Percentiles rank a stretch among this genome's conserved stretches.
phyloP scores from a whole-genome alignment of 345 rosid genomes.

The Citrus glauca region DNA sequence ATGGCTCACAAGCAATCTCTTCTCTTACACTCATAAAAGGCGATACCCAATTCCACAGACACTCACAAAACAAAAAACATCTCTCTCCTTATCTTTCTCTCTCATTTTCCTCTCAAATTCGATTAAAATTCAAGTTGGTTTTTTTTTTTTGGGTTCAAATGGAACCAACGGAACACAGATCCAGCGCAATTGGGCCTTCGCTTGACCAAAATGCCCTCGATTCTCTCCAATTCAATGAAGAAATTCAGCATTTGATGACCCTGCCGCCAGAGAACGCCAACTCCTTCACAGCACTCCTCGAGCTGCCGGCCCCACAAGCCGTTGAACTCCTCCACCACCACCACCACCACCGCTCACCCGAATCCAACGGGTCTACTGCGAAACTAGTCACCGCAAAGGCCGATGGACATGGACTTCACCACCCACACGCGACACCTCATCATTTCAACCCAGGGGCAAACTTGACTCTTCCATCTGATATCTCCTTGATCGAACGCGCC shows the following conservation, averaged over 20 bases:
- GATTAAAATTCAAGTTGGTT: not conserved
- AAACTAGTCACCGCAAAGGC: not conserved
- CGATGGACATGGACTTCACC: not conserved
- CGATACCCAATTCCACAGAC: not conserved
- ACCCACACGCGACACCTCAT: not conserved
- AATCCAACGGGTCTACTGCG: not conserved
- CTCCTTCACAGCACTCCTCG: constrained; percentile 64
- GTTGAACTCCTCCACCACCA: constrained; percentile 47
- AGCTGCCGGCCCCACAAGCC: constrained; percentile 46
- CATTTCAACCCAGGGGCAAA: constrained; percentile 8
- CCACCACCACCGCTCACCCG: constrained; percentile 29
- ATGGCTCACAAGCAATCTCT: constrained; percentile 19
- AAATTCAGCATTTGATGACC: constrained; percentile 38
- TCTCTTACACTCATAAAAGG: constrained; percentile 7
- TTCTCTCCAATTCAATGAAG: constrained; percentile 40
- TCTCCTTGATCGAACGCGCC: constrained; percentile 31
- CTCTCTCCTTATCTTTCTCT: not conserved
- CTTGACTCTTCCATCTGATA: constrained; percentile 31
- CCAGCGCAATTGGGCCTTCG: constrained; percentile 14
- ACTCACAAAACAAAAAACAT: not conserved
- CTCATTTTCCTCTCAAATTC: not conserved
- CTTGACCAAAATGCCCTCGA: constrained; percentile 29
- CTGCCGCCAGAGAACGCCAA: constrained; percentile 38
- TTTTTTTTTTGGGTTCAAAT: constrained; percentile 10
- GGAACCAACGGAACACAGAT: constrained; percentile 34